These are phyloP conservation scores for Talaromyces sp. DNA, from an alignment of 2,329 filamentous ascomycete genomes.

Conservation along the genomic window DNA sequence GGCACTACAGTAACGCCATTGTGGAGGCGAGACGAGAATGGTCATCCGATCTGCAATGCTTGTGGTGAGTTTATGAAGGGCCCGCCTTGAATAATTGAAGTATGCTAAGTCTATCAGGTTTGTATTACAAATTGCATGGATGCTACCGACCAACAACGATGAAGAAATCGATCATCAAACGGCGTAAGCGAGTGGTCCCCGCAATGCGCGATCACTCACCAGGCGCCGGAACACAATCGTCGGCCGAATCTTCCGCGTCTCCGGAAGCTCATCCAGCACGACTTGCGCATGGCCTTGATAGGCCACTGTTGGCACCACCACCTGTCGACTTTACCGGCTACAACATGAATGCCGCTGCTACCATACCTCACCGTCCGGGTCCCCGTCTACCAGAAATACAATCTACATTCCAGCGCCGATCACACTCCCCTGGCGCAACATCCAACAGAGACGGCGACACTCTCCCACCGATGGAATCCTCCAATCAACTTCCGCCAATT, in stretches of 20 bases:
- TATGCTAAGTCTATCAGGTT: conserved; percentile 52
- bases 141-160: conserved; percentile 93
- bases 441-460: conserved; percentile 33
- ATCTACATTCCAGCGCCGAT: conserved; percentile 20
- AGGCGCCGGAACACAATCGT: conserved; percentile 38
- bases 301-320: conserved; percentile 40
- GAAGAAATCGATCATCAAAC: conserved; percentile 97
- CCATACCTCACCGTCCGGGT: conserved; percentile 31
- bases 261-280: conserved; percentile 39
- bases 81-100: background rate
- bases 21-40: conserved; percentile 90
- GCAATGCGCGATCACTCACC: conserved; percentile 55
- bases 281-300: conserved; percentile 39
- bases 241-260: conserved; percentile 42
- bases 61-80: conserved; percentile 65
- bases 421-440: conserved; percentile 21
- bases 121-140: conserved; percentile 96
- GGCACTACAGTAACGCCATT: conserved; percentile 93
- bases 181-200: conserved; percentile 89
- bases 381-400: conserved; percentile 32
- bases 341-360: conserved; percentile 29
- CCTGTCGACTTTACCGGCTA: conserved; percentile 52
- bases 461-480: conserved; percentile 28
- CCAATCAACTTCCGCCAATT: conserved; percentile 40
- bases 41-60: conserved; percentile 97